Evolutionary conservation across 1,284 basidiomycete genomes (phyloP), one percentile per base, ranked within the genome.

Genomic region (Naganishia liquefaciens): DNA sequence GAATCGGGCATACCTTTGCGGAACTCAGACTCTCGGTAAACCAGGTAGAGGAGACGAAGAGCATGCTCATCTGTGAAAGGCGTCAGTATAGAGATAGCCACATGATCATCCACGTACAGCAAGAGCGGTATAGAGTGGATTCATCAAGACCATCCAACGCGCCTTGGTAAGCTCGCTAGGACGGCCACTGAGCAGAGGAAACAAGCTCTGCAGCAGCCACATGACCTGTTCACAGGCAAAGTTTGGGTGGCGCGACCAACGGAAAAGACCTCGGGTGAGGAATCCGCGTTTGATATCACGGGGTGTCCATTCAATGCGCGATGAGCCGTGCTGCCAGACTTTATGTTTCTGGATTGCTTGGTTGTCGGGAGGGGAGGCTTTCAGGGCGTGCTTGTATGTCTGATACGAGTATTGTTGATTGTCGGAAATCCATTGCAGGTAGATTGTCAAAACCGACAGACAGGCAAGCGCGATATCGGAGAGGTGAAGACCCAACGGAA

Each of bases 221-320:
- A 93, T 92, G 9, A 81, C 79, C 78, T 94, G 92, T 75, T 96
- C 93, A 74, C 89, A 92, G 0, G 88, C 80, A 77, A 93, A 94
- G 76, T 96, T 96, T 21, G 94, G 93, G 76, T 98, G 94, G 19
- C 94, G 82, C 2, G 85, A 87, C 82, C 87, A 92, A 1, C 85
- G 84, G 89, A 90, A 97, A 11, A 97, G 78, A 0, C 93, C 93
- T 15, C 83, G 82, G 0, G 91, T 92, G 27, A 88, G 80, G 76
- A 97, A 97, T 0, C 94, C 94, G 6, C 93, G 83, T 69, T 87
- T 81, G 5, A 83, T 84, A 73, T 92, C 90, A 17, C 82, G 82
- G 28, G 84, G 80, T 1, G 84, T 85, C 85, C 85, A 90, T 57
- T 82, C 69, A 54, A 88, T 80, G 46, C 83, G 80, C 27, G 88